Evolutionary conservation across 2,329 filamentous ascomycete species (phyloP), one percentile per base, ranked within the genome.

Genomic region (Metarhizium sp.): DNA sequence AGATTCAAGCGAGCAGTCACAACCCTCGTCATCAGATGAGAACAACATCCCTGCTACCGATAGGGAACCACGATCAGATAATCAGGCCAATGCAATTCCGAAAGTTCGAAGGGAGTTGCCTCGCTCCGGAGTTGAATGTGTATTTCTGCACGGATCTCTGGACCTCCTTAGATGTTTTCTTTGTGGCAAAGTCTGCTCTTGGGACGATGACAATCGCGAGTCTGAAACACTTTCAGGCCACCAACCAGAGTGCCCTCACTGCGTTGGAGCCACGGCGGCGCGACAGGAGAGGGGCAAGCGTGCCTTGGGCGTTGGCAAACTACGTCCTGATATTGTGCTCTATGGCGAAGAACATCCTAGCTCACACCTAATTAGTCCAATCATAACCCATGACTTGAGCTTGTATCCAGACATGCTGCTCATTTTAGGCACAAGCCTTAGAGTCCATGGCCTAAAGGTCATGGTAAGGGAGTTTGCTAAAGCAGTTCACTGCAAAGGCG

Each of bases 301-400:
- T 57, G 82, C 82, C 0, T 73, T 88, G 6, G 83, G 84, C 3
- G 78, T 88, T 2, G 86, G 86, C 38, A 84, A 84, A 58, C 73
- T 90, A 18, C 75, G 86, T 43, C 86, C 86, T 0, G 85, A 90
- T 62, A 87, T 90, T 62, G 86, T 90, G 2, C 73, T 90, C 1
- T 90, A 89, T 63, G 86, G 86, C 25, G 86, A 90, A 64, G 85
- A 88, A 53, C 85, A 90, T 61, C 86, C 86, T 0, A 80, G 80
- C 36, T 81, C 83, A 2, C 82, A 87, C 57, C 73, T 86, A 5
- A 86, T 90, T 59, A 84, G 82, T 25, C 81, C 82, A 2, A 79
- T 90, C 13, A 78, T 87, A 14, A 84, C 85, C 14, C 83, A 87
- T 57, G 86, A 90, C 62, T 71, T 88, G 1, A 75, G 75, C 2